phyloP scores from a whole-genome alignment of 2,329 filamentous ascomycete genomes.

The Cercospora berteroae region DNA sequence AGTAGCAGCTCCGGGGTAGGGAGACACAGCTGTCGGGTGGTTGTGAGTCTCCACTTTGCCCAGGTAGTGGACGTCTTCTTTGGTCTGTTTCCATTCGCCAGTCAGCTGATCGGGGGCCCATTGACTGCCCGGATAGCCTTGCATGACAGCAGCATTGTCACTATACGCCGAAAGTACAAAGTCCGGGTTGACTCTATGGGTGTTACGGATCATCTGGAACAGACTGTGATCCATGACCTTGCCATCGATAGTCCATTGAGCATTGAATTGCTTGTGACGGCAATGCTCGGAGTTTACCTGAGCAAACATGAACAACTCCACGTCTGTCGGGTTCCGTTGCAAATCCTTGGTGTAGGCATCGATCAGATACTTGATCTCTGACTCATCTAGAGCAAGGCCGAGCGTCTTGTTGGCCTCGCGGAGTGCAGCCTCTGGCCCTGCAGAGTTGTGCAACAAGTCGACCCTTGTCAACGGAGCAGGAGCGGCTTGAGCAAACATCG shows the following conservation, averaged over 20 bases:
- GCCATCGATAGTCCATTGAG: constrained; percentile 91
- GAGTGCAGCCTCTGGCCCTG: constrained; percentile 68
- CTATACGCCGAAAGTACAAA: constrained; percentile 94
- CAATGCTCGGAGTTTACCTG: constrained; percentile 99
- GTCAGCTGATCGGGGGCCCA: constrained; percentile 88
- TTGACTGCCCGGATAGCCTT: constrained; percentile 68
- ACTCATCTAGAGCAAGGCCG: constrained; percentile 81
- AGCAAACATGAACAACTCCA: constrained; percentile 98
- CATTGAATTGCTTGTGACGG: constrained; percentile 89
- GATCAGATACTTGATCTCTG: constrained; percentile 93
- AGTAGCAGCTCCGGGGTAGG: constrained; percentile 88
- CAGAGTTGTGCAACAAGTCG: constrained; percentile 52
- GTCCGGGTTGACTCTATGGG: constrained; percentile 72
- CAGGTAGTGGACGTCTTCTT: constrained; percentile 82
- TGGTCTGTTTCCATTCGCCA: constrained; percentile 82
- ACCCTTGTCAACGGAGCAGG: constrained; percentile 69
- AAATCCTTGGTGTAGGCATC: constrained; percentile 69
- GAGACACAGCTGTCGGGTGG: constrained; percentile 92
- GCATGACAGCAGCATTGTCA: constrained; percentile 92
- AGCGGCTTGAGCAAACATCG: constrained; percentile 74
- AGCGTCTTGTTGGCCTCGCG: constrained; percentile 79
- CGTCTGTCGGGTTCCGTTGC: constrained; percentile 71
- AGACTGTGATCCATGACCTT: constrained; percentile 73
- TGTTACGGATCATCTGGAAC: constrained; percentile 96
- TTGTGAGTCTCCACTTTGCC: constrained; percentile 98